Evolutionary conservation across 257 asterid genomes (phyloP), one percentile per base, ranked within the genome.

Genomic region (Dorcoceras hygrometricum): DNA sequence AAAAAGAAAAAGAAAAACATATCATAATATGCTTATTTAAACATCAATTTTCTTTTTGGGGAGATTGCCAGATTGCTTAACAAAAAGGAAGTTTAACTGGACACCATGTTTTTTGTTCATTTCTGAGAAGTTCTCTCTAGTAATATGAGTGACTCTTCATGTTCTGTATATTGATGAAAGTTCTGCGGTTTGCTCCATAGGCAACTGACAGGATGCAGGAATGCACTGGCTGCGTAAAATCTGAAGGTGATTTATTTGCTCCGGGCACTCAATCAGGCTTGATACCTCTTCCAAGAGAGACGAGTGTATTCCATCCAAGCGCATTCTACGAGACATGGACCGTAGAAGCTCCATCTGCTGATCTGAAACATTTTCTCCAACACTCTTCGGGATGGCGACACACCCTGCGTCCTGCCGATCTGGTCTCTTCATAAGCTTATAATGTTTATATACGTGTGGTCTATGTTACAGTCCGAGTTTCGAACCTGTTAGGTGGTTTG

Each of bases 371-470:
- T 50, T 74, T 84, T 74, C 89, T 89, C 61, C 95, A 85, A 67
- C 75, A 84, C 80, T 84, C 90, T 84, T 75, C 90, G 2, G 98
- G 98, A 69, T 86, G 96, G 95, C 95, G 84, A 67, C 75, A 79
- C 71, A 65, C 77, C 59, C 65, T 62, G 6, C 79, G 58, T 16
- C 87, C 87, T 19, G 77, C 77, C 34, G 87, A 82, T 57, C 34
- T 69, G 8, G 79, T 79, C 4, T 66, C 55, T 50, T 75, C 76
- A 43, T 80, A 28, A 55, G 24, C 16, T 36, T 23, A 2, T 51
- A 22, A 23, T 67, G 5, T 12, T 43, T 59, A 27, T 65, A 24
- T 20, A 25, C 22, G 7, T 4, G 53, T 43, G 20, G 20, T 4
- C 12, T 39, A 11, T 39, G n/a, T 39, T 39, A 4, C 50, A 39